Percentiles rank a stretch among this genome's conserved stretches.
Evolutionary conservation across 768 basidiomycete genomes (phyloP).

Genomic region (Boletus subcaerulescens): DNA sequence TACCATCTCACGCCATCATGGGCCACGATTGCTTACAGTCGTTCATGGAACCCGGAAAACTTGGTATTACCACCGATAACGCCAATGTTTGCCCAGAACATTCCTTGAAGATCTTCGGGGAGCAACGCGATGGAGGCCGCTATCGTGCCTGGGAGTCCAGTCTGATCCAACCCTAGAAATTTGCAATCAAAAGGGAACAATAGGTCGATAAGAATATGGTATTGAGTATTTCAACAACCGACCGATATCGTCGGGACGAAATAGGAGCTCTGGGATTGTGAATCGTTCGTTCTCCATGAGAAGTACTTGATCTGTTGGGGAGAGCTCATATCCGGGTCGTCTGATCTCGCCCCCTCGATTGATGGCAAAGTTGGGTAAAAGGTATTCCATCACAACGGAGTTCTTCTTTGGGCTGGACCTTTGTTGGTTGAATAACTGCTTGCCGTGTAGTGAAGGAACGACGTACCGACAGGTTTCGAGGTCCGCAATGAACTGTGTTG

Average conservation of each 20-base stretch:
- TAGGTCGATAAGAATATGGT: slow-evolving; percentile 7
- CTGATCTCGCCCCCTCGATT: slow-evolving; percentile 60
- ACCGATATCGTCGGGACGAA: slow-evolving; percentile 90
- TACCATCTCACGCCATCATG: slow-evolving; percentile 8
- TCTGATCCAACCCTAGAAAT: slow-evolving; percentile 67
- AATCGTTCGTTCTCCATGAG: slow-evolving; percentile 92
- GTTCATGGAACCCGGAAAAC: slow-evolving; percentile 66
- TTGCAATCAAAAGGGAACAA: slow-evolving; percentile 1
- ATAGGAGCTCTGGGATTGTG: slow-evolving; percentile 87
- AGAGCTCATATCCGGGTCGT: slow-evolving; percentile 47
- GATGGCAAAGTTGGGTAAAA: slow-evolving; percentile 82
- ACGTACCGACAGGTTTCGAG: slow-evolving; percentile 77
- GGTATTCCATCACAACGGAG: slow-evolving; percentile 79
- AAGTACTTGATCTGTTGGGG: slow-evolving; percentile 66
- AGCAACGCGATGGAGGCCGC: slow-evolving; percentile 72
- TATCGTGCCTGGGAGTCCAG: slow-evolving; percentile 74
- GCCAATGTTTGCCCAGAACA: slow-evolving; percentile 96
- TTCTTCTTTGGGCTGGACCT: slow-evolving; percentile 59
- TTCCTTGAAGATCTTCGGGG: slow-evolving; percentile 77
- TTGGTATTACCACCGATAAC: slow-evolving; percentile 81
- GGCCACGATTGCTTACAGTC: slow-evolving; percentile 59
- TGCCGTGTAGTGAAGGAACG: slow-evolving; percentile 12
- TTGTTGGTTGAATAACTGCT: slow-evolving; percentile 19
- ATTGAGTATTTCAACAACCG: slow-evolving; percentile 24
- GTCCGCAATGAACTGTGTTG: slow-evolving; percentile 66